These are phyloP conservation scores for Diaporthe eres DNA, from an alignment of 2,329 filamentous ascomycete species.

Conservation along the genomic window DNA sequence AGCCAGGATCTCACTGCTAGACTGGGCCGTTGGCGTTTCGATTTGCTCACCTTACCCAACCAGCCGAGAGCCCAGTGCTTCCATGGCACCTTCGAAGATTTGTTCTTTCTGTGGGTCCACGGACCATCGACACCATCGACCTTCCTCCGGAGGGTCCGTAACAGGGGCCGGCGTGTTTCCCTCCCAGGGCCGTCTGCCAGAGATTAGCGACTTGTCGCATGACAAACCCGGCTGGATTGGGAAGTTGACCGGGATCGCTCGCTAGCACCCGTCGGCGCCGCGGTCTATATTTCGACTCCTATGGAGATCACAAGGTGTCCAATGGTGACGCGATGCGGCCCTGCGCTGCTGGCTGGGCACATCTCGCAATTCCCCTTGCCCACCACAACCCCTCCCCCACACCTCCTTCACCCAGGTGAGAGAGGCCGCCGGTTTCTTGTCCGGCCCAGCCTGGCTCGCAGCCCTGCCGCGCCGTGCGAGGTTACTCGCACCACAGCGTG, in stretches of 20 bases:
- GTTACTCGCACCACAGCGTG: conserved; percentile 19
- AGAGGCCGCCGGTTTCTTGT: conserved; percentile 40
- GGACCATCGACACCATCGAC: conserved; percentile 28
- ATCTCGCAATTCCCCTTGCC: conserved; percentile 33
- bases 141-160: conserved; percentile 49
- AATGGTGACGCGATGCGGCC: conserved; percentile 51
- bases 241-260: conserved; percentile 57
- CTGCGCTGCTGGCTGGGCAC: conserved; percentile 38
- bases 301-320: conserved; percentile 50
- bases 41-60: conserved; percentile 42
- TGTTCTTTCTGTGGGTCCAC: conserved; percentile 59
- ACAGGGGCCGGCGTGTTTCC: conserved; percentile 46
- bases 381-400: conserved; percentile 23
- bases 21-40: conserved; percentile 30
- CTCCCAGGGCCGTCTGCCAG: not conserved
- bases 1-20: conserved; percentile 19
- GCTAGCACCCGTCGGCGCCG: conserved; percentile 49
- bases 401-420: conserved; percentile 1
- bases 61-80: conserved; percentile 43
- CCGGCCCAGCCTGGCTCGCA: conserved; percentile 35
- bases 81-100: conserved; percentile 55
- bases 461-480: conserved; percentile 31
- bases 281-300: conserved; percentile 56
- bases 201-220: conserved; percentile 53
- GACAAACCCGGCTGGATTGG: conserved; percentile 58